Evolutionary conservation across 2,329 filamentous ascomycete genomes (phyloP), one percentile per base, ranked within the genome.

Genomic region (Nemania serpens): DNA sequence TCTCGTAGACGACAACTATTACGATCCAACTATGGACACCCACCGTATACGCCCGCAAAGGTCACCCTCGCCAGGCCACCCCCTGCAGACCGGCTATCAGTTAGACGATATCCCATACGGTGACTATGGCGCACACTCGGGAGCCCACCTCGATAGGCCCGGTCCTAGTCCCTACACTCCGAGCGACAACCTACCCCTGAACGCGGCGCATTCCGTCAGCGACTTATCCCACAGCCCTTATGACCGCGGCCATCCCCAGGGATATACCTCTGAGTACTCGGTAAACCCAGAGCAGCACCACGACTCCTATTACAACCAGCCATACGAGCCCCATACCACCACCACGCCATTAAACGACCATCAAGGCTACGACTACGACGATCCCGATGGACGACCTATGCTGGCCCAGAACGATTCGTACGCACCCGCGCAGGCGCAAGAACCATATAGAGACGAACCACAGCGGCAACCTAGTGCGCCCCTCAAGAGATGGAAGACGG

Each of bases 401-500:
- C 79, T 98, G 36, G 78, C 84, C 22, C 83, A 86, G 51, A 86
- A 86, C 48, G 82, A 84, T 37, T 78, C 80, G 11, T 78, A 81
- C 36, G 70, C 65, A 60, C 70, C 70, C 43, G 52, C 61, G 67
- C 62, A 77, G 73, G 59, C 68, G 29, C 70, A 68, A 61, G 79
- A 82, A 39, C 74, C 75, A 1, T 84, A 81, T 68, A 72, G 74
- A 49, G 83, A 84, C 56, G 75, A 80, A 17, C 76, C 77, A 20
- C 67, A 57, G 6, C 64, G 66, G 46, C 66, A 56, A 80, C 83
- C 18, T 82, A 66, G 84, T 81, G 58, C 84, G 80, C 65, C 84
- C 4, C 87, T 98, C 68, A 89, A 91, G 75, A 85, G 95, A 74
- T 98, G 92, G 91, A 99, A 98, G 82, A 99, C 95, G 0, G 94